phyloP scores from a whole-genome alignment of 805 yeast genomes.

The Ogataea pilisensis region DNA sequence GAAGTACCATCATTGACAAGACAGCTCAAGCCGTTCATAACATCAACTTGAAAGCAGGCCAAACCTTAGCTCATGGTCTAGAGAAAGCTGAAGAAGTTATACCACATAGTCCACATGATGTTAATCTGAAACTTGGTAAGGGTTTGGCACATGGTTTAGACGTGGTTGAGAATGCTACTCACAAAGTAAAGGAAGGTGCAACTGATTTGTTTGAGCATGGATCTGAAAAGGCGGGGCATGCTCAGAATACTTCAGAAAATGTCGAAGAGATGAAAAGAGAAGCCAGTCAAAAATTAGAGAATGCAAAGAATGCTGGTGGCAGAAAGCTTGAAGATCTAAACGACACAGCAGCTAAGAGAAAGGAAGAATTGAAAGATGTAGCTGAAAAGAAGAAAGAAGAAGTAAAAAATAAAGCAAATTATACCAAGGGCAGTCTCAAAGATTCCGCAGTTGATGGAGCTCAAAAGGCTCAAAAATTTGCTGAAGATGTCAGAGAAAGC shows the following conservation, averaged over 20 bases:
- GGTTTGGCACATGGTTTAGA: conserved; percentile 36
- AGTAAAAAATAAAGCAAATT: neutral
- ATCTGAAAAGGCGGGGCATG: neutral
- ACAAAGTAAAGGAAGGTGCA: conserved; percentile 4
- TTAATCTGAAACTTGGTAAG: conserved; percentile 33
- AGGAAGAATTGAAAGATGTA: neutral
- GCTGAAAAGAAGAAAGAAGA: neutral
- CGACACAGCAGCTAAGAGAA: neutral
- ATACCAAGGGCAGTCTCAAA: neutral
- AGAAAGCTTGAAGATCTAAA: neutral
- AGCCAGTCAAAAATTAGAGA: no score
- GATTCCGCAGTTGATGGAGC: neutral
- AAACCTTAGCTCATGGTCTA: conserved; percentile 30
- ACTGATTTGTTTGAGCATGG: neutral
- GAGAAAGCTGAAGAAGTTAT: conserved; percentile 34
- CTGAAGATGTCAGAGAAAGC: neutral
- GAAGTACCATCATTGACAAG: conserved; percentile 12
- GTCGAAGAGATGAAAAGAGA: no score
- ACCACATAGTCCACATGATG: conserved; percentile 4
- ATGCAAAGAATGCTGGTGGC: neutral
- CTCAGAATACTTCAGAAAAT: no score
- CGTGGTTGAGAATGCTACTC: conserved; percentile 17
- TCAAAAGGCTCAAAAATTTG: neutral
- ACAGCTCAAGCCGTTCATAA: conserved; percentile 1
- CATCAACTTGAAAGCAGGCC: conserved; percentile 34